phyloP scores from a whole-genome alignment of 306 rosid genomes.

The Pyrus communis region DNA sequence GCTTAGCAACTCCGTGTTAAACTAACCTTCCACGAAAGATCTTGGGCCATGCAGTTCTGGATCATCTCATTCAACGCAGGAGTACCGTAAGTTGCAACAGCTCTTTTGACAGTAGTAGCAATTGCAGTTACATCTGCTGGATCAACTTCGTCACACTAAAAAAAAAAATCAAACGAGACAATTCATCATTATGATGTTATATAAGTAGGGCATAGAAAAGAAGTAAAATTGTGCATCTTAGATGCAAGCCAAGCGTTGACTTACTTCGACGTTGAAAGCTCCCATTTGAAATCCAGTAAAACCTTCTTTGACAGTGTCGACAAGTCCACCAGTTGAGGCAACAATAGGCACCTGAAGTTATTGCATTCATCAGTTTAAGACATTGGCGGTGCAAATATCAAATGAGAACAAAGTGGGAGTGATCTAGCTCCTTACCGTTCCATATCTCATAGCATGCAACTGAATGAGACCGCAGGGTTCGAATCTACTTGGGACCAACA shows the following conservation, averaged over 20 bases:
- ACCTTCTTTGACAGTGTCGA: constrained; percentile 45
- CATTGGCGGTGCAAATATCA: not conserved
- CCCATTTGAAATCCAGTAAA: constrained; percentile 44
- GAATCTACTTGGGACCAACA: constrained; percentile 42
- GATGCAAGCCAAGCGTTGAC: not conserved
- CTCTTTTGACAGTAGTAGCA: constrained; percentile 23
- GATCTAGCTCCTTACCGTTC: constrained; percentile 33
- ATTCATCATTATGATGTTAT: not conserved
- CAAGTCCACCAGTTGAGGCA: constrained; percentile 50
- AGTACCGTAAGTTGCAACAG: constrained; percentile 24
- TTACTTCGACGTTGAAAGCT: constrained; percentile 30
- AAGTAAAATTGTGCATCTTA: not conserved
- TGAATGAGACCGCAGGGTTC: constrained; percentile 54
- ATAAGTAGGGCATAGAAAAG: not conserved
- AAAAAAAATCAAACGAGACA: not conserved
- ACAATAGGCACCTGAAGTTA: constrained; percentile 29
- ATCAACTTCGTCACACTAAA: constrained; percentile 35
- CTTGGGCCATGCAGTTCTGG: constrained; percentile 44
- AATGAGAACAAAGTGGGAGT: not conserved
- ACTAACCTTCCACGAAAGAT: constrained; percentile 47
- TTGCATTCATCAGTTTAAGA: not conserved
- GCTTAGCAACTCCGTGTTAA: not conserved
- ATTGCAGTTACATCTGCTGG: constrained; percentile 35
- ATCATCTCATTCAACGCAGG: constrained; percentile 31
- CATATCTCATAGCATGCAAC: constrained; percentile 49